Conservation (phyloP, 495 filamentous ascomycete species). For the Penicillium robsamsonii region DNA sequence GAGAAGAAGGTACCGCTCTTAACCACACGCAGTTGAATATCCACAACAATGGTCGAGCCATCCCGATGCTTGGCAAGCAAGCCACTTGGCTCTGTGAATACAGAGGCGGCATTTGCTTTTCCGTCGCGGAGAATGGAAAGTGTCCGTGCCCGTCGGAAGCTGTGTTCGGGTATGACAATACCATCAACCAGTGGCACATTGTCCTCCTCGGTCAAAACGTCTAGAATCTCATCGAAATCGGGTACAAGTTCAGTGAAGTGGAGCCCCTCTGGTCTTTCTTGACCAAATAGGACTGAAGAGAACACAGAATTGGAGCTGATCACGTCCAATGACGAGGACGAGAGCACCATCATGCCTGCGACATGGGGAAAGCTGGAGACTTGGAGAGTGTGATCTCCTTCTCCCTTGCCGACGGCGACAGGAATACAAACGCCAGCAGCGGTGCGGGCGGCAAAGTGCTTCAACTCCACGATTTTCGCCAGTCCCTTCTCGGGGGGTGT, state of each 20-base stretch:
- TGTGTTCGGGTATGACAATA: conserved; percentile 95
- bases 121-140: conserved; percentile 79
- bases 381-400: conserved; percentile 63
- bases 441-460: conserved; percentile 79
- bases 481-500: conserved; percentile 64
- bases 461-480: conserved; percentile 62
- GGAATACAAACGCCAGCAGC: conserved; percentile 74
- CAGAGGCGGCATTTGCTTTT: conserved; percentile 64
- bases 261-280: conserved; percentile 75
- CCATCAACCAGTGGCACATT: conserved; percentile 79
- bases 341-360: conserved; percentile 90
- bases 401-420: conserved; percentile 66
- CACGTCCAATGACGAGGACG: conserved; percentile 70
- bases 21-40: conserved; percentile 93
- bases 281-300: conserved; percentile 85
- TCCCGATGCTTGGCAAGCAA: conserved; percentile 84
- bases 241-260: conserved; percentile 79
- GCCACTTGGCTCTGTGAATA: conserved; percentile 77
- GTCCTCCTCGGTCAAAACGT: conserved; percentile 81
- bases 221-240: conserved; percentile 77
- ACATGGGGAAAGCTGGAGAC: conserved; percentile 96
- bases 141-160: conserved; percentile 84
- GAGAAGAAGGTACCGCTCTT: conserved; percentile 67
- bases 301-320: conserved; percentile 94
- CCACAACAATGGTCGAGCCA: conserved; percentile 84